Evolutionary conservation across 2,329 filamentous ascomycete species (phyloP), one percentile per base, ranked within the genome.

Genomic region (Trichoderma sp.): DNA sequence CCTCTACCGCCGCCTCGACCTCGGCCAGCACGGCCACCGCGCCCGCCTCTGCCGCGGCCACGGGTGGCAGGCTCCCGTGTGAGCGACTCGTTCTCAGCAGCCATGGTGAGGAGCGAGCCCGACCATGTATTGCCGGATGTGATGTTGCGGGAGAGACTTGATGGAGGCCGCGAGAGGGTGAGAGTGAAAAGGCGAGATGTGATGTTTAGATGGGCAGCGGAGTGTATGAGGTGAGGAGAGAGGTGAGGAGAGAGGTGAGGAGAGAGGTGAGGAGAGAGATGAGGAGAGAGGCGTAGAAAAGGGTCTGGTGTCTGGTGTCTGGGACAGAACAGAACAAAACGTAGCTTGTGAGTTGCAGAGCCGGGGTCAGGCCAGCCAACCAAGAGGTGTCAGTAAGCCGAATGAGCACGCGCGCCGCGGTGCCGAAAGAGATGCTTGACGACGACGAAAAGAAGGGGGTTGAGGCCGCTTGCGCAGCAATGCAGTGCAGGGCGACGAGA

Each of bases 21-120:
- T 59, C 64, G 50, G 37, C 68, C 64, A 56, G 75, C 75, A 70
- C 77, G 72, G 39, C 75, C 72, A 71, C 74, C 73, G 71, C 74
- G 72, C 50, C 76, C 74, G 64, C 75, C 76, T 71, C 77, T 72
- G 73, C 76, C 76, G 69, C 78, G 78, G 67, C 78, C 78, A 72
- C 78, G 78, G 68, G 73, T 72, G 67, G 76, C 73, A 66, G 78
- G 75, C 72, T 79, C 78, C 72, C 75, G 76, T 68, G 76, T 76
- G 68, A 74, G 74, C 72, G 78, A 78, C 72, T 79, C 78, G 71
- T 75, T 78, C 73, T 79, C 77, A 75, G 73, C 73, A 75, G 77
- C 74, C 78, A 80, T 81, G 77, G 70, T 71, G 70, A 66, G 71
- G 67, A 64, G 65, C 71, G 73, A 72, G 73, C 67, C 70, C 69